Conservation (phyloP, 2,329 filamentous ascomycete genomes). For the Calycina marina region DNA sequence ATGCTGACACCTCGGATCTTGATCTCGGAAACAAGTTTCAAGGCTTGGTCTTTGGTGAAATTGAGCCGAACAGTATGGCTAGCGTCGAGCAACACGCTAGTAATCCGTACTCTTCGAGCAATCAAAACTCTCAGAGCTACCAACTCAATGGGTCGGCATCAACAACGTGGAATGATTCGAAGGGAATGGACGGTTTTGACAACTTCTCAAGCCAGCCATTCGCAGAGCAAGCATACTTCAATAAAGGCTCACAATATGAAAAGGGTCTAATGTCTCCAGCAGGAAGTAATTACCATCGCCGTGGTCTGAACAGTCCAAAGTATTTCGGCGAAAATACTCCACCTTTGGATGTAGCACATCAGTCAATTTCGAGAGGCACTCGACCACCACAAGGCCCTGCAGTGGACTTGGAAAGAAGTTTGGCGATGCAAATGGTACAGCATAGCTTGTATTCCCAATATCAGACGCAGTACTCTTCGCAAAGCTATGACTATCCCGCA, state of each 20-base stretch:
- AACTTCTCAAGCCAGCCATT: slow-evolving; percentile 17
- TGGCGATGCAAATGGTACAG: slow-evolving; percentile 17
- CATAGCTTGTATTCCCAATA: slow-evolving; percentile 26
- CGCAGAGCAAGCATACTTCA: slow-evolving; percentile 19
- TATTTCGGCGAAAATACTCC: slow-evolving; percentile 17
- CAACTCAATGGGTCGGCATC: slow-evolving; percentile 13
- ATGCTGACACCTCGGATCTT: slow-evolving; percentile 13
- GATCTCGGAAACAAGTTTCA: slow-evolving; percentile 19
- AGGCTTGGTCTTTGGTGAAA: slow-evolving; percentile 14
- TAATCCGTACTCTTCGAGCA: slow-evolving; percentile 16
- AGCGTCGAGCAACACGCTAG: slow-evolving; percentile 14
- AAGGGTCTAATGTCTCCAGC: slow-evolving; percentile 19
- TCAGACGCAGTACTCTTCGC: slow-evolving; percentile 25
- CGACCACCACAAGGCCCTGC: slow-evolving; percentile 14
- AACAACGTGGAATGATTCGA: slow-evolving; percentile 18
- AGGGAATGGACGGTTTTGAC: slow-evolving; percentile 14
- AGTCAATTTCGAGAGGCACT: slow-evolving; percentile 17
- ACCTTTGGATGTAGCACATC: slow-evolving; percentile 18
- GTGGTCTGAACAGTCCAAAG: slow-evolving; percentile 20
- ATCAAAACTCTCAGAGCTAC: slow-evolving; percentile 13
- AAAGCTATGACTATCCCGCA: slow-evolving; percentile 26
- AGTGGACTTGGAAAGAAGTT: slow-evolving; percentile 17
- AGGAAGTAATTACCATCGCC: slow-evolving; percentile 21
- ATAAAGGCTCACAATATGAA: slow-evolving; percentile 16
- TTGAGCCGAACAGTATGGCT: slow-evolving; percentile 11